Conservation (phyloP, 257 asterid genomes). For the Rauvolfia tetraphylla region DNA sequence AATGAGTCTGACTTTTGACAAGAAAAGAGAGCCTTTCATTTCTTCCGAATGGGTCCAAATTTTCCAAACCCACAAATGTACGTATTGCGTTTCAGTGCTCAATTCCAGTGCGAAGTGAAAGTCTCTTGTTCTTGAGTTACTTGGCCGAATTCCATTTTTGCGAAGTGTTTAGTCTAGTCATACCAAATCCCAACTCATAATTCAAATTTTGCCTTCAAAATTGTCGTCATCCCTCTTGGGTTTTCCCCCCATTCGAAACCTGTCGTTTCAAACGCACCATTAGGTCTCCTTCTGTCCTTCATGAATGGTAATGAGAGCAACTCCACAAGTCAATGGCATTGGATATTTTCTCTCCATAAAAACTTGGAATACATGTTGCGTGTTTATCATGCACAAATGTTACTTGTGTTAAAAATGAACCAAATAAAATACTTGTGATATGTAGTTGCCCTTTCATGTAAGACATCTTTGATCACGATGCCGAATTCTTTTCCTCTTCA, state of each 20-base stretch:
- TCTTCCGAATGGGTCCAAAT: slow-evolving; percentile 11
- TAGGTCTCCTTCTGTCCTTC: slow-evolving; percentile 7
- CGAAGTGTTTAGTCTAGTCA: slow-evolving; percentile 14
- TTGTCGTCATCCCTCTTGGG: background rate
- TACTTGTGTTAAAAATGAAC: too few relatives aligned
- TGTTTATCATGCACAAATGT: background rate
- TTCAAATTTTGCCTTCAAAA: background rate
- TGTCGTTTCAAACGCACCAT: background rate
- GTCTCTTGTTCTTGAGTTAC: slow-evolving; percentile 12
- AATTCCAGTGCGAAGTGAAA: background rate
- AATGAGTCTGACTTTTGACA: slow-evolving; percentile 41
- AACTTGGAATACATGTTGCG: background rate
- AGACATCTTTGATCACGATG: too few relatives aligned
- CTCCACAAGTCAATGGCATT: background rate
- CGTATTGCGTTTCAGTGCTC: background rate
- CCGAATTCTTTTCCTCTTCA: background rate
- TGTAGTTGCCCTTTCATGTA: too few relatives aligned
- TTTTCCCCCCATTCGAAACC: background rate
- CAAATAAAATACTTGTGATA: too few relatives aligned
- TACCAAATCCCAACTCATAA: slow-evolving; percentile 6
- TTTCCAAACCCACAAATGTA: background rate
- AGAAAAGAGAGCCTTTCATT: slow-evolving; percentile 25
- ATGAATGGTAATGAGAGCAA: background rate
- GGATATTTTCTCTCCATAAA: background rate
- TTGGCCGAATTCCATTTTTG: slow-evolving; percentile 10